phyloP scores from a whole-genome alignment of 306 rosid species.

The Corylus heterophylla region DNA sequence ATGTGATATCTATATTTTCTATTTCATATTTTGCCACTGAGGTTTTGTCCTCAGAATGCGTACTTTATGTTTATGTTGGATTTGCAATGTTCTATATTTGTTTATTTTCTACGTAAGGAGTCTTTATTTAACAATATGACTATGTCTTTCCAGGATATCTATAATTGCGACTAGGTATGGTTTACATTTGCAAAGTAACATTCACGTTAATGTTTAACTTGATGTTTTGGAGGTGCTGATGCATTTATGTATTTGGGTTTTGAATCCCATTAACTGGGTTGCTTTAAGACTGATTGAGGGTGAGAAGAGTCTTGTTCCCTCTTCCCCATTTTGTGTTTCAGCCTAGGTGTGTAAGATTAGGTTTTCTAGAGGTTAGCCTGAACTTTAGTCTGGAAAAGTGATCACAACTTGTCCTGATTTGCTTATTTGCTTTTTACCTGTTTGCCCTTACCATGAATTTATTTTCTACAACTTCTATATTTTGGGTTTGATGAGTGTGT shows the following conservation, averaged over 20 bases:
- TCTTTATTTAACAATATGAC: not conserved
- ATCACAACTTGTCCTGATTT: not conserved
- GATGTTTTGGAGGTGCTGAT: not conserved
- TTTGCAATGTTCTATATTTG: not conserved
- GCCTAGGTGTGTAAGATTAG: not conserved
- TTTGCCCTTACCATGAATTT: not conserved
- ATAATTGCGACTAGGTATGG: not conserved
- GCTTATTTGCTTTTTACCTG: not conserved
- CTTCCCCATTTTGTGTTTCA: not conserved
- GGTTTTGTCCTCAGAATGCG: not conserved
- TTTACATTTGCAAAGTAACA: not conserved
- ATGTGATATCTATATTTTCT: not conserved
- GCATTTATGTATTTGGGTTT: not conserved
- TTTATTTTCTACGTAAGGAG: not conserved
- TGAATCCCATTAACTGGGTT: not conserved
- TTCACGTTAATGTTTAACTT: not conserved
- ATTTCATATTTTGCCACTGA: not conserved
- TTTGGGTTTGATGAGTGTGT: not conserved
- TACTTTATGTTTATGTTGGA: not conserved
- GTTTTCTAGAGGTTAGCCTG: not conserved
- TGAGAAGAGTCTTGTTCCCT: constrained; percentile 6
- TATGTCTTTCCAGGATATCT: not conserved
- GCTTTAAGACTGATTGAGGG: not conserved
- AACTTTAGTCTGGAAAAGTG: not conserved
- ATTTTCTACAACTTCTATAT: not conserved